Evolutionary conservation across 2,329 filamentous ascomycete genomes (phyloP), one percentile per base, ranked within the genome.

Genomic region (Moelleriella libera): DNA sequence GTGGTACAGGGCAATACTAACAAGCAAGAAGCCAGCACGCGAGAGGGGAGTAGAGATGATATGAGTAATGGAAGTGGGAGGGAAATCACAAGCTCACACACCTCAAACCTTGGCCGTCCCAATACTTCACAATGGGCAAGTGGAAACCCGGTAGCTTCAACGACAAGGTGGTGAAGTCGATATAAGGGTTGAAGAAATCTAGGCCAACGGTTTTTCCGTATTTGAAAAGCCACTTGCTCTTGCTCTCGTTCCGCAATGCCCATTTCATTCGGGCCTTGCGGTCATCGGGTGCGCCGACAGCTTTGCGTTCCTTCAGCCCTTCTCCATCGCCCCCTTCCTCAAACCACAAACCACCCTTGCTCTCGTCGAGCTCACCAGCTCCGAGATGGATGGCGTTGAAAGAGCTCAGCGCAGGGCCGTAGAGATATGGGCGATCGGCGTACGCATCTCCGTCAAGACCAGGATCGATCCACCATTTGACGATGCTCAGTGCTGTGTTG

Each of bases 401-500:
- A 2, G 80, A 85, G 49, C 81, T 84, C 45, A 94, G 63, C 0
- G 87, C 82, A 0, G 87, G 82, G 0, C 90, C 89, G 58, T 92
- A 96, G 4, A 97, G 67, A 58, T 88, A 88, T 1, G 90, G 92
- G 55, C 76, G 72, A 58, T 97, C 89, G 4, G 86, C 85, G 55
- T 94, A 89, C 0, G 86, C 82, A 61, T 98, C 89, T 8, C 88
- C 89, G 7, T 96, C 88, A 0, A 98, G 68, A 0, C 88, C 87
- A 0, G 90, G 90, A 60, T 98, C 90, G 45, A 97, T 83, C 69
- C 82, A 85, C 84, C 86, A 94, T 56, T 85, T 86, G 30, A 94
- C 86, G 42, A 95, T 82, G 46, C 80, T 82, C 64, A 96, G 80
- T 0, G 88, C 89, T 8, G 86, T 83, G 59, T 79, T 80, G 64